phyloP scores from a whole-genome alignment of 2,329 filamentous ascomycete genomes.

The Aureobasidium lini region DNA sequence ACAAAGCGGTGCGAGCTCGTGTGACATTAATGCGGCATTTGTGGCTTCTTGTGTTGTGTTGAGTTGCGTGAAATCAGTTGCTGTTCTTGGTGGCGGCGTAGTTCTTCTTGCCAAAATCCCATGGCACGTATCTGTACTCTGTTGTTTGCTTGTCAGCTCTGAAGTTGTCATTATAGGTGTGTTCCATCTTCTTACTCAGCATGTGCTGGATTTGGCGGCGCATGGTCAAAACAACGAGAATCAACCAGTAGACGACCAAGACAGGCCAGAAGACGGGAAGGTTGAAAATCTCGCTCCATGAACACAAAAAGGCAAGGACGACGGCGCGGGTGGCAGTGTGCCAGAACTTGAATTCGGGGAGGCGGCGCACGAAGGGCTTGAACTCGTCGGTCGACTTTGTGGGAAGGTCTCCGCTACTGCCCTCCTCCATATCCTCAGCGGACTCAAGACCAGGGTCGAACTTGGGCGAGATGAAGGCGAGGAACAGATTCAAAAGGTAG shows the following conservation, averaged over 20 bases:
- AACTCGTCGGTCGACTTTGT: slow-evolving; percentile 98
- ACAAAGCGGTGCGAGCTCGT: background rate
- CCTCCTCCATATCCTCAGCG: slow-evolving; percentile 95
- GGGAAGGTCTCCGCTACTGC: slow-evolving; percentile 57
- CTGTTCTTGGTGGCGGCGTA: slow-evolving; percentile 24
- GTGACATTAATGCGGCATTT: background rate
- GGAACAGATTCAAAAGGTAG: slow-evolving; percentile 97
- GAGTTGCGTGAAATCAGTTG: background rate
- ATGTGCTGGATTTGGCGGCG: slow-evolving; percentile 99
- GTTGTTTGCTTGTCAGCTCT: background rate
- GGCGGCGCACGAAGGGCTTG: slow-evolving; percentile 87
- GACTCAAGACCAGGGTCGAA: slow-evolving; percentile 95
- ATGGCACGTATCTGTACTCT: slow-evolving; percentile 30
- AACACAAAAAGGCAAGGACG: slow-evolving; percentile 74
- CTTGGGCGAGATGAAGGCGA: slow-evolving; percentile 96
- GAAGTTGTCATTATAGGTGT: background rate
- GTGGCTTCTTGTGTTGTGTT: background rate
- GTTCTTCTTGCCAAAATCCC: slow-evolving; percentile 34
- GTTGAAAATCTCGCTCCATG: slow-evolving; percentile 91
- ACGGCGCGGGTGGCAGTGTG: slow-evolving; percentile 88
- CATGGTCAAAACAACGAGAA: slow-evolving; percentile 95
- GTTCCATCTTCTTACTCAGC: slow-evolving; percentile 79
- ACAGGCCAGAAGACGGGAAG: slow-evolving; percentile 99
- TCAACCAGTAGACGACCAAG: slow-evolving; percentile 96
- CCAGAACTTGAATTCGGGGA: slow-evolving; percentile 99